Base-by-base conservation (phyloP, 805 yeast species). In the Suhomyces sp. region DNA sequence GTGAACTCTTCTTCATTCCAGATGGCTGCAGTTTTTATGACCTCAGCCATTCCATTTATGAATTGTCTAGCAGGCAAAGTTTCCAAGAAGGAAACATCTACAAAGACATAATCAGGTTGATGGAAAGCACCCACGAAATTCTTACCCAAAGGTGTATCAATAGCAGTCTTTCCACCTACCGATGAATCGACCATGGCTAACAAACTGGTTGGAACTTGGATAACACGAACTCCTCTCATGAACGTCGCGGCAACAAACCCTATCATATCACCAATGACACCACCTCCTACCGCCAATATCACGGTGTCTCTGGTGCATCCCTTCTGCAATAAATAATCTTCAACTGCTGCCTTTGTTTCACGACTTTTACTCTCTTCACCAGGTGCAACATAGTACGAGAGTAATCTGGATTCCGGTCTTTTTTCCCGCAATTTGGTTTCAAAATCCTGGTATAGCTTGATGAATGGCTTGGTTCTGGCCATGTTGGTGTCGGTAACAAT, bases 231-330 rank as follows among this genome's bases (percentile, higher is more conserved):
- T 38, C 98, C 98, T 58, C 98, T 77, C 98, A 93, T 93, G 60
- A 93, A 93, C 2, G 98, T 93, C 20, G 98, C 91, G n/a, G 98
- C 98, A 26, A 93, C 98, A 58, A 79, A 93, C 4, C 98, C 98
- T 47, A 91, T 86, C 98, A 93, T 91, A 57, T 93, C 98, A 41
- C 98, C 98, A 60, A 93, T 91, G 34, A 93, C 95, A 50, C 98
- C 98, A 47, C 98, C 98, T 43, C 98, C 98, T 40, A 93, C 78
- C 6, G 98, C 98, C 31, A 93, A 65, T 38, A 93, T 80, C 17
- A 93, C 87, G 3, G 98, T 88, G 58, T 93, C 98, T 63, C 98
- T 78, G 11, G 98, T 93, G 61, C 98, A 93, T 17, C 95, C 95
- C 53, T 87, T 65, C 4, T 63, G 53, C 43, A 93, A 73, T 52